Evolutionary conservation across 192 early-diverging fungal species (phyloP).

Genomic region (Podila clonocystis): DNA sequence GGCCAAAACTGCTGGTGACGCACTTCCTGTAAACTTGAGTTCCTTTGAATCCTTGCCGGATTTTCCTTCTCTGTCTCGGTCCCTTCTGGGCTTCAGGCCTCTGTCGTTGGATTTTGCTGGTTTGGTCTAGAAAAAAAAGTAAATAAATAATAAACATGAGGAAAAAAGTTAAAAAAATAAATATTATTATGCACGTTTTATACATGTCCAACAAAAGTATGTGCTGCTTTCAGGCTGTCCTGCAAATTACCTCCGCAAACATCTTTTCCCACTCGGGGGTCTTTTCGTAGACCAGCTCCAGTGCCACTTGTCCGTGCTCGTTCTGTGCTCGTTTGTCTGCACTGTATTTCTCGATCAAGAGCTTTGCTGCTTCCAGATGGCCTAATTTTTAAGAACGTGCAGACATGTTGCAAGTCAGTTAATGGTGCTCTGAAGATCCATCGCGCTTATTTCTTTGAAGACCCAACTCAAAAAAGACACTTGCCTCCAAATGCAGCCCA

Average conservation of each 20-base stretch:
- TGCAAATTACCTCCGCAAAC: conserved; percentile 52
- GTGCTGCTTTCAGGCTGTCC: no score
- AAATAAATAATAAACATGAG: neutral
- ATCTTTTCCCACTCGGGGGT: conserved; percentile 61
- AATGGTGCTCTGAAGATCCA: neutral
- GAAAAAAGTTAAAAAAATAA: neutral
- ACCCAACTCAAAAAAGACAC: neutral
- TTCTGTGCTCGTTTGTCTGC: conserved; percentile 84
- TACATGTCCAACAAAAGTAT: no score
- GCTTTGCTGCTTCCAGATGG: conserved; percentile 72
- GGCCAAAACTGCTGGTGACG: conserved; percentile 18
- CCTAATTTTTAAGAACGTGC: conserved; percentile 23
- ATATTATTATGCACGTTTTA: no score
- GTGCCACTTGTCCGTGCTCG: conserved; percentile 77
- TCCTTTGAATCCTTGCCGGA: conserved; percentile 20
- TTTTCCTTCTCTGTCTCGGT: conserved; percentile 9
- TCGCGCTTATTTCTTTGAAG: neutral
- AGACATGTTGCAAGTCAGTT: neutral
- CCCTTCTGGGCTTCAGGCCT: conserved; percentile 19
- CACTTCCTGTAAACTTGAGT: conserved; percentile 20
- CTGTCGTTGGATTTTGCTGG: conserved; percentile 9
- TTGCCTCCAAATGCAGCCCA: conserved; percentile 89
- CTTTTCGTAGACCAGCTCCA: conserved; percentile 81
- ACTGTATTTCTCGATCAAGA: conserved; percentile 79
- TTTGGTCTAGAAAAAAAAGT: neutral